These are phyloP conservation scores for Calonectria honghensis DNA, from an alignment of 2,329 filamentous ascomycete species.

Conservation along the genomic window DNA sequence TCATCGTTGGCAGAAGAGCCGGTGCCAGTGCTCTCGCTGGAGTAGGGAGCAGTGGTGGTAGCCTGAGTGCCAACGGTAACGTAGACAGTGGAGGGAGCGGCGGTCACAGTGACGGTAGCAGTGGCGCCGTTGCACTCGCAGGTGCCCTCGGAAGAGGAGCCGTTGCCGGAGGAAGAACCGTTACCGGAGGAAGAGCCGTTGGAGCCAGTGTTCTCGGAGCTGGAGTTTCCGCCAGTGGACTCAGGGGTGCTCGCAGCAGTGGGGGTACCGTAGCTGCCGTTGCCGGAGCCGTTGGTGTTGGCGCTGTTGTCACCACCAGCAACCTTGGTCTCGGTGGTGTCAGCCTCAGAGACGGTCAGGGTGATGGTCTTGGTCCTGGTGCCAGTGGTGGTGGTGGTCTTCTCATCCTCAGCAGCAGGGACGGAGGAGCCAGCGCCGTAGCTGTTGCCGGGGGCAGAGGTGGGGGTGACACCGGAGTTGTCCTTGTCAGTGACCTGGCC, in stretches of 20 bases:
- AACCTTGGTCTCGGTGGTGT: conserved; percentile 48
- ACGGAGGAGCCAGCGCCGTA: conserved; percentile 46
- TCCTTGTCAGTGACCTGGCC: neutral
- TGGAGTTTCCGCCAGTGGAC: conserved; percentile 44
- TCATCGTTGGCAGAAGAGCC: conserved; percentile 40
- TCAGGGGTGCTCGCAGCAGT: conserved; percentile 40
- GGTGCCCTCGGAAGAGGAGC: conserved; percentile 48
- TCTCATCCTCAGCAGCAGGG: conserved; percentile 35
- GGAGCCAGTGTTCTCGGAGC: neutral
- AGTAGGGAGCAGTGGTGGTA: conserved; percentile 47
- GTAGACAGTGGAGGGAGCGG: conserved; percentile 60
- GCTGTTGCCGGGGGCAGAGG: conserved; percentile 41
- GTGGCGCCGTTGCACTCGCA: conserved; percentile 45
- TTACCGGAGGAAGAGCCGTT: neutral
- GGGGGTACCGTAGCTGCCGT: conserved; percentile 43
- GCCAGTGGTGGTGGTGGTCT: conserved; percentile 62
- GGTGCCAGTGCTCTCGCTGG: conserved; percentile 48
- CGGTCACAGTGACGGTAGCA: conserved; percentile 58
- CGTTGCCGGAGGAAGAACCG: conserved; percentile 35
- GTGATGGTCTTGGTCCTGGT: conserved; percentile 62
- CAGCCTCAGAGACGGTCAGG: conserved; percentile 57
- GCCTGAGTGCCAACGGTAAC: conserved; percentile 57
- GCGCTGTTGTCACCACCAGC: conserved; percentile 44
- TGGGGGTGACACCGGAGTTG: conserved; percentile 12
- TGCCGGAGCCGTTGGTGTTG: neutral